Evolutionary conservation across 176 grass and related monocot genomes (phyloP).

Genomic region (Typha latifolia): DNA sequence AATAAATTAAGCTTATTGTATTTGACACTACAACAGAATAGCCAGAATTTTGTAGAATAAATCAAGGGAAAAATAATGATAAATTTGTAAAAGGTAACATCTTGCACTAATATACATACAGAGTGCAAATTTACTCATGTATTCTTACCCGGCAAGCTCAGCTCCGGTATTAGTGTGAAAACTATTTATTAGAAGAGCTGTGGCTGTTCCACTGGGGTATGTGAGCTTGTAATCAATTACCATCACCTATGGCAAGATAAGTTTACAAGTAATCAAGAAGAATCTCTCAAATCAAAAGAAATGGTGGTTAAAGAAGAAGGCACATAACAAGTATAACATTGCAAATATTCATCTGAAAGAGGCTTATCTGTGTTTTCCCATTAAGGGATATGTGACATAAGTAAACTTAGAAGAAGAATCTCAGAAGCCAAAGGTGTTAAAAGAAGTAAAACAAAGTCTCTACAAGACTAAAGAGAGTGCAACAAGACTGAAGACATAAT

Average conservation of each 20-base stretch:
- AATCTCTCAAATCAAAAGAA: background rate
- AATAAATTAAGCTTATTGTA: background rate
- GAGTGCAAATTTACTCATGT: background rate
- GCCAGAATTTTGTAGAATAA: background rate
- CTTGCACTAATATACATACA: background rate
- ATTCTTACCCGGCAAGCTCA: constrained; percentile 40
- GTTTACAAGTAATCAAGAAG: background rate
- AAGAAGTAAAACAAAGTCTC: too few species aligned
- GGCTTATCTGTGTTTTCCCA: background rate
- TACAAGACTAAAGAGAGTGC: too few species aligned
- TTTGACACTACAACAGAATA: background rate
- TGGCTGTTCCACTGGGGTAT: constrained; percentile 51
- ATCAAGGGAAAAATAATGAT: background rate
- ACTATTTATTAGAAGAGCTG: constrained; percentile 48
- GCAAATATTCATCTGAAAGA: background rate
- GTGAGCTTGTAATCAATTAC: constrained; percentile 59
- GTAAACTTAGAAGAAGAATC: too few species aligned
- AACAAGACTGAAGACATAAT: too few species aligned
- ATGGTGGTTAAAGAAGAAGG: background rate
- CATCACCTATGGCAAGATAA: constrained; percentile 32
- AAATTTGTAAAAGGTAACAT: background rate
- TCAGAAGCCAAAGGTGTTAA: too few species aligned
- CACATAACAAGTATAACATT: background rate
- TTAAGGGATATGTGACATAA: too few species aligned
- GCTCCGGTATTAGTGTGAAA: constrained; percentile 46